A percentile compares a stretch with the other conserved stretches of the same genome.
These are phyloP conservation scores for Amanita thiersii DNA, from an alignment of 768 basidiomycete species.

Conservation along the genomic window DNA sequence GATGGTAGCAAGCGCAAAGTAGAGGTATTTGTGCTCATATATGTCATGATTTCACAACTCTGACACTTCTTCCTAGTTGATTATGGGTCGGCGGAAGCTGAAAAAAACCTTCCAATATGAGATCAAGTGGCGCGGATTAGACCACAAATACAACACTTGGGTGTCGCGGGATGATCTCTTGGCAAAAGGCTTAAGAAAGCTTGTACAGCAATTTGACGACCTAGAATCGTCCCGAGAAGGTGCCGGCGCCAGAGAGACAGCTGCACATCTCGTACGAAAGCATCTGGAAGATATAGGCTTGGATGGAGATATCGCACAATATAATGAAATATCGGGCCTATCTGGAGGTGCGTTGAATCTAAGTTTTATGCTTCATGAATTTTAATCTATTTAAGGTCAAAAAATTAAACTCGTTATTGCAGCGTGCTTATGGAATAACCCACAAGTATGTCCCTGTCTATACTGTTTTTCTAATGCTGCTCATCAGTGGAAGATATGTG, in stretches of 20 bases:
- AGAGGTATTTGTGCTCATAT: conserved; percentile 42
- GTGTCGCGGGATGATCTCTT: conserved; percentile 82
- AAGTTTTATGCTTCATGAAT: conserved; percentile 8
- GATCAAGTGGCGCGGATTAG: conserved; percentile 76
- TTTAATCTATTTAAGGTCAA: conserved; percentile 45
- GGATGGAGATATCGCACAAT: conserved; percentile 96
- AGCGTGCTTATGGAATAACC: conserved; percentile 94
- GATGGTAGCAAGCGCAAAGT: conserved; percentile 87
- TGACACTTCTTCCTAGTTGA: conserved; percentile 34
- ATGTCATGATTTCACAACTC: conserved; percentile 1
- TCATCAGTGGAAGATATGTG: conserved; percentile 40
- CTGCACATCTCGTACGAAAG: conserved; percentile 74
- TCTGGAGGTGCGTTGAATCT: conserved; percentile 63
- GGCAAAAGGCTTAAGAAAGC: conserved; percentile 79
- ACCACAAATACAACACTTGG: conserved; percentile 89
- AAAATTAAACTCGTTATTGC: conserved; percentile 96
- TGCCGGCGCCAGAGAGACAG: conserved; percentile 84
- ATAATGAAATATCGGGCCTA: conserved; percentile 91
- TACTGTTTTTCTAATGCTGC: conserved; percentile 1
- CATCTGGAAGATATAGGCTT: conserved; percentile 93
- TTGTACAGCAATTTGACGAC: conserved; percentile 93
- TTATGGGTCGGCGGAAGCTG: conserved; percentile 94
- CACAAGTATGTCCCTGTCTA: conserved; percentile 48
- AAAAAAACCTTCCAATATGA: conserved; percentile 96
- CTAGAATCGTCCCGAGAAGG: conserved; percentile 94